Conservation (phyloP, 176 grass and related monocot species). For the Oryza australiensis region DNA sequence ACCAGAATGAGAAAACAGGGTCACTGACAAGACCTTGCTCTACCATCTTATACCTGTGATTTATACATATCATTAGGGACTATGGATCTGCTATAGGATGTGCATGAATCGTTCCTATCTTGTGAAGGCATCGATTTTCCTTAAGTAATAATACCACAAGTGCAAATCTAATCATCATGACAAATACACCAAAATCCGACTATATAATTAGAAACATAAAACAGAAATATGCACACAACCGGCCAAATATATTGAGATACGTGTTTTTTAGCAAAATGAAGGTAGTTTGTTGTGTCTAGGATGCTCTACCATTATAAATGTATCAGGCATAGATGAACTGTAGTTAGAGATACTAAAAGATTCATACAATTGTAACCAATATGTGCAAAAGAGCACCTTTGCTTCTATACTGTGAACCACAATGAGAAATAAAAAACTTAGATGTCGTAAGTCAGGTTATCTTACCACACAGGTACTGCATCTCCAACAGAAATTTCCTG, state of each 20-base stretch:
- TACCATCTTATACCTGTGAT: slow-evolving; percentile 81
- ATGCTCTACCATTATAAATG: background rate
- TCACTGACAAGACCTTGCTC: slow-evolving; percentile 75
- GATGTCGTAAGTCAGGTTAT: background rate
- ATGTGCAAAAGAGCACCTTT: background rate
- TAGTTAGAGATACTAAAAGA: background rate
- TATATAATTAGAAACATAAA: background rate
- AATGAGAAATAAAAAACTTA: background rate
- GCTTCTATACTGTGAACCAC: background rate
- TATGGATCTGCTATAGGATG: background rate
- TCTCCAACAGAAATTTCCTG: slow-evolving; percentile 94
- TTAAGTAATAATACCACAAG: background rate
- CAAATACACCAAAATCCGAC: slow-evolving; percentile 1
- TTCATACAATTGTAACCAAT: background rate
- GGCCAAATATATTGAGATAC: background rate
- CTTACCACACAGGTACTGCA: slow-evolving; percentile 78
- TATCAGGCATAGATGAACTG: background rate
- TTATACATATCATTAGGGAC: slow-evolving; percentile 18
- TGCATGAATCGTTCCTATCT: too few relatives aligned
- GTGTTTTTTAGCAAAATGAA: background rate
- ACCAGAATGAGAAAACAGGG: slow-evolving; percentile 97
- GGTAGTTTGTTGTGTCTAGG: background rate
- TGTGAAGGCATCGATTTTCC: background rate
- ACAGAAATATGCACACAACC: background rate
- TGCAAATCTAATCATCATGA: background rate